Conservation (phyloP, 257 asterid species). For the Eustoma russellianum region DNA sequence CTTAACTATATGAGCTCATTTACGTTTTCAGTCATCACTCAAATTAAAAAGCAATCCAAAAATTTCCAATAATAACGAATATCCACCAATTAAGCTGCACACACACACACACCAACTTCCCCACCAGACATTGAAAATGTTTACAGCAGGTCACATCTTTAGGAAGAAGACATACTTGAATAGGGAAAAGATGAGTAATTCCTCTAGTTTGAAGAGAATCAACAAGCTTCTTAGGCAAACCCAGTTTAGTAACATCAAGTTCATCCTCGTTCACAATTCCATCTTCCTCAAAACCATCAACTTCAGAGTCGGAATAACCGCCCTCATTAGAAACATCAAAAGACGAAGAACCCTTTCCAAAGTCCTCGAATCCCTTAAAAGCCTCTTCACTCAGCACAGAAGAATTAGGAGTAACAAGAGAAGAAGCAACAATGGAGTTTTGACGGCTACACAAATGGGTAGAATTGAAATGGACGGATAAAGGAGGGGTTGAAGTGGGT, state of each 20-base stretch:
- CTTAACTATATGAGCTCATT: no score
- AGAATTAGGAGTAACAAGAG: constrained; percentile 61
- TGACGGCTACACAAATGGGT: constrained; percentile 22
- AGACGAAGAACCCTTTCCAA: constrained; percentile 30
- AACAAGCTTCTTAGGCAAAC: constrained; percentile 69
- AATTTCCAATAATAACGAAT: no score
- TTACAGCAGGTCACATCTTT: no score
- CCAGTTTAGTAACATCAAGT: constrained; percentile 49
- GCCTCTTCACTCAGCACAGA: constrained; percentile 82
- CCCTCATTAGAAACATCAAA: constrained; percentile 25
- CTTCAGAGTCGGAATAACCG: constrained; percentile 33
- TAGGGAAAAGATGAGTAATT: constrained; percentile 76
- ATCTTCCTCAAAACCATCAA: constrained; percentile 9
- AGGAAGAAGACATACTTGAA: constrained; percentile 35
- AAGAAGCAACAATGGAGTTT: constrained; percentile 37
- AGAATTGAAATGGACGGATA: constrained; percentile 15
- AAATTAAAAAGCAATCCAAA: no score
- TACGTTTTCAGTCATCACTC: no score
- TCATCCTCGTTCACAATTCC: constrained; percentile 35
- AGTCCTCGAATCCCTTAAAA: constrained; percentile 63
- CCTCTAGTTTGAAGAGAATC: constrained; percentile 71
- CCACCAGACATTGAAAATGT: no score
- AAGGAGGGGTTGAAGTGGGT: constrained; percentile 26
- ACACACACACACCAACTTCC: no score
- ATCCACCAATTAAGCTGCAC: no score